Evolutionary conservation across 768 basidiomycete genomes (phyloP).

Genomic region (Kwoniella shandongensis): DNA sequence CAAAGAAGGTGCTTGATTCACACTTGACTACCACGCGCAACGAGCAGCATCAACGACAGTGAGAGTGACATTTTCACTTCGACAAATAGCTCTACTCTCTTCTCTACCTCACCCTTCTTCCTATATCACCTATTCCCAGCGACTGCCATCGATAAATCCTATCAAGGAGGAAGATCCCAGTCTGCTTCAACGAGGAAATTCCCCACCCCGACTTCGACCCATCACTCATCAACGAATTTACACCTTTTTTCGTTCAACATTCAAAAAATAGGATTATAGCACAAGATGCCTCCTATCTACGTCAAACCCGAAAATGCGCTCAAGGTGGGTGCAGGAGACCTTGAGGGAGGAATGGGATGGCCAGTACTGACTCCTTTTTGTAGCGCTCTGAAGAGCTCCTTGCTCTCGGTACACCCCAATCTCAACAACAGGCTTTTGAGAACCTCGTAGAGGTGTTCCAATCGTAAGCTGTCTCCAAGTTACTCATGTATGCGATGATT

Average conservation of each 20-base stretch:
- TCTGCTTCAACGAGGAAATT: too few species aligned
- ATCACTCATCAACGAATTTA: neutral
- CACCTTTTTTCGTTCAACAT: neutral
- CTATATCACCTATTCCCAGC: conserved; percentile 12
- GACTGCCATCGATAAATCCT: conserved; percentile 33
- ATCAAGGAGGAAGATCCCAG: conserved; percentile 30
- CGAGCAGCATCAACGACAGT: neutral
- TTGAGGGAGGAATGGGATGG: neutral
- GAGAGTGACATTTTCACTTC: neutral
- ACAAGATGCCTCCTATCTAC: conserved; percentile 49
- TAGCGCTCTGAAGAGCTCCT: conserved; percentile 53
- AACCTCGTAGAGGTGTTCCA: conserved; percentile 51
- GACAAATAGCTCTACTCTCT: neutral
- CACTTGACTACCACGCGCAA: neutral
- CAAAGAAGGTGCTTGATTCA: too few species aligned
- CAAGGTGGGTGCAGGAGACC: conserved; percentile 38
- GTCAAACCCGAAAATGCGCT: conserved; percentile 54
- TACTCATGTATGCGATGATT: too few species aligned
- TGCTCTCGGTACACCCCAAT: conserved; percentile 49
- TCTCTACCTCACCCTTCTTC: neutral
- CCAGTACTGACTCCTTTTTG: neutral
- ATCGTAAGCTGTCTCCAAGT: conserved; percentile 42
- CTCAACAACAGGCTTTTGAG: conserved; percentile 52
- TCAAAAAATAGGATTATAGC: conserved; percentile 2
- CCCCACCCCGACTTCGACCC: too few species aligned